Evolutionary conservation across 805 yeast species (phyloP).

Genomic region (Maudiozyma pseudohumilis): DNA sequence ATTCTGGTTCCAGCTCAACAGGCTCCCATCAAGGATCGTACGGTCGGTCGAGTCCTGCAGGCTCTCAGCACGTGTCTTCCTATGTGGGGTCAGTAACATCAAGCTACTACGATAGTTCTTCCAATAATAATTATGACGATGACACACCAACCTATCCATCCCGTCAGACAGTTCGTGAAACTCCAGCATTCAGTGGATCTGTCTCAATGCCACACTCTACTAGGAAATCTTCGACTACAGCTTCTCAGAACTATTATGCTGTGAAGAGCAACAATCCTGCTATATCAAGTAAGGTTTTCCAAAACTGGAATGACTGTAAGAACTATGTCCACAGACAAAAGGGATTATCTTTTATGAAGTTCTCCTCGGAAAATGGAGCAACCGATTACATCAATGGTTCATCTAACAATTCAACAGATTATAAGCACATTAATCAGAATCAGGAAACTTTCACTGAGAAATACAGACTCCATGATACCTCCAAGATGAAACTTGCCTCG

Average conservation of each 20-base stretch:
- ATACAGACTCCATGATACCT: constrained; percentile 3
- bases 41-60: background rate
- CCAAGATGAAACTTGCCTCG: constrained; percentile 2
- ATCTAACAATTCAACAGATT: constrained; percentile 12
- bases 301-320: constrained; percentile 29
- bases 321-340: constrained; percentile 22
- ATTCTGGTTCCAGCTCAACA: background rate
- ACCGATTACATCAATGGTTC: constrained; percentile 20
- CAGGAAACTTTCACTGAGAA: constrained; percentile 8
- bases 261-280: constrained; percentile 25
- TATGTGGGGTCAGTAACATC: too few species aligned
- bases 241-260: constrained; percentile 20
- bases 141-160: background rate
- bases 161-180: too few species aligned
- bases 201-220: background rate
- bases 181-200: background rate
- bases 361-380: constrained; percentile 30
- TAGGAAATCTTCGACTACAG: background rate
- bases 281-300: constrained; percentile 21
- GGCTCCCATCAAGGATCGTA: background rate
- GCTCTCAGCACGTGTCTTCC: background rate
- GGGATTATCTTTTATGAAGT: constrained; percentile 38
- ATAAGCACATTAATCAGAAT: constrained; percentile 12
- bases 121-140: background rate
- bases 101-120: background rate